Base-by-base conservation (phyloP, 2,329 filamentous ascomycete genomes). In the Paecilomyces dactylethromorphus region DNA sequence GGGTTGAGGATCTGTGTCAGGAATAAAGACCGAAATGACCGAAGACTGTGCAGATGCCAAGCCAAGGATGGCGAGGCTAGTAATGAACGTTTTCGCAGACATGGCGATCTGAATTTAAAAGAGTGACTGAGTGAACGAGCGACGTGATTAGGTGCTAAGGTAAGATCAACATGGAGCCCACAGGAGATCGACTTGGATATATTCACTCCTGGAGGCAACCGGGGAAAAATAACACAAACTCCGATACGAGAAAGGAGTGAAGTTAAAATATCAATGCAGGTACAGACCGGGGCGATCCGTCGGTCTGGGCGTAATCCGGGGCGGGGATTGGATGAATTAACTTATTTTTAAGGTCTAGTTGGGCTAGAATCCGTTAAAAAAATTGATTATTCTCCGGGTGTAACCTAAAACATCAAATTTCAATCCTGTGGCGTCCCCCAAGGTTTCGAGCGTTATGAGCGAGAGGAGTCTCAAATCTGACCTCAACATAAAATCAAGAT, bases 21-120 rank as follows among this genome's bases (percentile, higher is more conserved):
- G 64, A 21, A 71, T 64, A 21, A 68, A 68, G 54, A 70, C 56
- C 1, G 69, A 69, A 18, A 66, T 62, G 3, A 70, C 64, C 2
- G 56, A 59, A 45, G 58, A 56, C 35, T 66, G 58, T 12, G 62
- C 67, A 8, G 60, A 60, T 18, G 57, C 64, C 24, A 69, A 32
- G 11, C 64, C 60, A 21, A 60, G 32, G 10, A 62, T 59, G 6
- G 64, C 63, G 18, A 69, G 59, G 13, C 39, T 45, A 22, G 55
- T 50, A 4, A 68, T 15, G 32, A 67, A 18, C 4, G 60, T 55
- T 33, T 57, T 61, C 4, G 62, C 33, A 7, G 31, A n/a, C 62
- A 66, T 69, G 15, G 1, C 21, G 15, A 45, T n/a, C 3, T 18
- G 39, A 21, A 3, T 18, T 45, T 15, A 45, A 21, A 45, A 45